Evolutionary conservation across 768 basidiomycete species (phyloP).

Genomic region (Fibroporia radiculosa): DNA sequence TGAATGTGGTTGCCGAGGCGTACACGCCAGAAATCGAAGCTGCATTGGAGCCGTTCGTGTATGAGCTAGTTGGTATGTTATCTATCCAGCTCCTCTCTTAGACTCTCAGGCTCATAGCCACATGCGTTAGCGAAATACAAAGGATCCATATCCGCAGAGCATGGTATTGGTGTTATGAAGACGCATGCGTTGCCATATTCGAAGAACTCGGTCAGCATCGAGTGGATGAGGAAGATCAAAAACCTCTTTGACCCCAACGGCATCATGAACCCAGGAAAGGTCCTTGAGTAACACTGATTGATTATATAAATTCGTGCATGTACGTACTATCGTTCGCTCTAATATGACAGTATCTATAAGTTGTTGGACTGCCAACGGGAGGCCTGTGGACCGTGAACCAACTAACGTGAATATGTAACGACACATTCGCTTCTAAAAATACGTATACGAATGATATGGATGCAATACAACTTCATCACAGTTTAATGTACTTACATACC

Average conservation of each 20-base stretch:
- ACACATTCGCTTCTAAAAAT: too few relatives aligned
- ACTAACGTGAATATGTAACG: too few relatives aligned
- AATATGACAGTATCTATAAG: too few relatives aligned
- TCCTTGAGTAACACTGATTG: slow-evolving; percentile 30
- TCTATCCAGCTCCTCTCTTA: not conserved
- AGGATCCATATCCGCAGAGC: slow-evolving; percentile 95
- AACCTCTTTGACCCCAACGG: slow-evolving; percentile 81
- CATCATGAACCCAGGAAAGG: slow-evolving; percentile 91
- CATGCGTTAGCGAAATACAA: slow-evolving; percentile 55
- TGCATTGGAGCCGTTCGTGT: slow-evolving; percentile 91
- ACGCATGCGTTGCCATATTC: slow-evolving; percentile 84
- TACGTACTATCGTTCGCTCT: too few relatives aligned
- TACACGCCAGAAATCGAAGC: slow-evolving; percentile 81
- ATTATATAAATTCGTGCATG: not conserved
- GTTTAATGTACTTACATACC: too few relatives aligned
- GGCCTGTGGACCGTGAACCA: too few relatives aligned
- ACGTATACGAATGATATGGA: not conserved
- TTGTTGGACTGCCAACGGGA: too few relatives aligned
- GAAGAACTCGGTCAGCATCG: slow-evolving; percentile 72
- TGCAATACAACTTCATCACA: not conserved
- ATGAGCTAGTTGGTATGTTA: slow-evolving; percentile 75
- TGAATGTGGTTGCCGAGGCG: slow-evolving; percentile 80
- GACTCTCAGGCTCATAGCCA: not conserved
- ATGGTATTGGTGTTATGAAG: slow-evolving; percentile 96
- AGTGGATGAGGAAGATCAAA: slow-evolving; percentile 88